Evolutionary conservation across 2,329 filamentous ascomycete species (phyloP).

Genomic region (Cercospora sp.): DNA sequence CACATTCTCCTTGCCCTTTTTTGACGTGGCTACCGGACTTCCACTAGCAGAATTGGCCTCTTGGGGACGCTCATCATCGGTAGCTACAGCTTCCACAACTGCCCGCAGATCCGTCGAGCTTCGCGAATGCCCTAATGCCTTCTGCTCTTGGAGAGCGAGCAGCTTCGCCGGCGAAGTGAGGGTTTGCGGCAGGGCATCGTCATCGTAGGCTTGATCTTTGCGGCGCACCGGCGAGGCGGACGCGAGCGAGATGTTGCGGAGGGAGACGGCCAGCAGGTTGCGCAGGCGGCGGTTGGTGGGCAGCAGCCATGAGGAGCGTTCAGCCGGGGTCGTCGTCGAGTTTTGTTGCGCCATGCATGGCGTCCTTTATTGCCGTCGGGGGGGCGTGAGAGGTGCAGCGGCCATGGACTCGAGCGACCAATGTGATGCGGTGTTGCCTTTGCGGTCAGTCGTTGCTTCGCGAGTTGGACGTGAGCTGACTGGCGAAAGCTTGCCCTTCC

Average conservation of each 20-base stretch:
- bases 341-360: slow-evolving; percentile 31
- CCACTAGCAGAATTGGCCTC: slow-evolving; percentile 17
- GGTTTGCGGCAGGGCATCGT: slow-evolving; percentile 68
- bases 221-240: slow-evolving; percentile 48
- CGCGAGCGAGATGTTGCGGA: slow-evolving; percentile 78
- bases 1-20: slow-evolving; percentile 28
- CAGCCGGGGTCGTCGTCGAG: slow-evolving; percentile 40
- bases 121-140: slow-evolving; percentile 56
- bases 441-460: not conserved
- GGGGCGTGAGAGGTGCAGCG: not conserved
- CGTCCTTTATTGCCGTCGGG: not conserved
- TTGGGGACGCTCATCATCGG: slow-evolving; percentile 13
- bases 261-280: slow-evolving; percentile 80
- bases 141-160: slow-evolving; percentile 53
- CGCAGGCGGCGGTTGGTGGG: slow-evolving; percentile 82
- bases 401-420: not conserved
- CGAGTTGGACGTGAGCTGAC: not conserved
- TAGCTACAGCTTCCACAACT: slow-evolving; percentile 32
- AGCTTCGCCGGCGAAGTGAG: slow-evolving; percentile 69
- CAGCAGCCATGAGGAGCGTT: slow-evolving; percentile 55
- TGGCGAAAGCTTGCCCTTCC: not conserved
- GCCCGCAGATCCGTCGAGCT: slow-evolving; percentile 58
- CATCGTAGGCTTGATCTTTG: slow-evolving; percentile 69
- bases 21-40: slow-evolving; percentile 15
- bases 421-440: not conserved